Conservation (phyloP, 2,329 filamentous ascomycete species). For the Pseudogymnoascus sp. region DNA sequence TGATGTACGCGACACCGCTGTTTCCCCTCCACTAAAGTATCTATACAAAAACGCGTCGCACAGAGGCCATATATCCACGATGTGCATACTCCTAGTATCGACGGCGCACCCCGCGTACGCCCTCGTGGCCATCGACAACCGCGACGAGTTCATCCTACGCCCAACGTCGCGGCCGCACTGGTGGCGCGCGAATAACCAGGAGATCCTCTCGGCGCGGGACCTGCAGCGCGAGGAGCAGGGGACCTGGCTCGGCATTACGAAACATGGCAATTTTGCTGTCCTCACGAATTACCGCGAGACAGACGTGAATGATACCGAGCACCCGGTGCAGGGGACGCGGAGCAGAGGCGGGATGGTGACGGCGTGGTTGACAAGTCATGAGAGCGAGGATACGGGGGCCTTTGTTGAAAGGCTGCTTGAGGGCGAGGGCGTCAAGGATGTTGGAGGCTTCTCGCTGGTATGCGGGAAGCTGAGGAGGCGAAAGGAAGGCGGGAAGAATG, state of each 20-base stretch:
- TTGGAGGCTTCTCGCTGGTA: slow-evolving; percentile 60
- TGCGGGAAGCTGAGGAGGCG: slow-evolving; percentile 47
- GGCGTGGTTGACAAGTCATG: slow-evolving; percentile 46
- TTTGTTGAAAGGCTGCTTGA: slow-evolving; percentile 46
- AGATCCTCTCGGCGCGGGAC: slow-evolving; percentile 51
- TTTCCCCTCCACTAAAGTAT: neutral
- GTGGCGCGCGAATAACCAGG: slow-evolving; percentile 37
- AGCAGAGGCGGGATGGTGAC: slow-evolving; percentile 58
- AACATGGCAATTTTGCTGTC: slow-evolving; percentile 50
- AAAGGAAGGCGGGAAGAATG: slow-evolving; percentile 12
- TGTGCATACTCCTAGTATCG: slow-evolving; percentile 72
- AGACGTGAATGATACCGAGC: slow-evolving; percentile 37
- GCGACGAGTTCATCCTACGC: slow-evolving; percentile 62
- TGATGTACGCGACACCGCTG: neutral
- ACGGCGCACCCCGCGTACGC: slow-evolving; percentile 69
- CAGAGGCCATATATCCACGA: slow-evolving; percentile 27
- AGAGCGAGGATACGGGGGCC: slow-evolving; percentile 38
- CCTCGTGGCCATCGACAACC: slow-evolving; percentile 68
- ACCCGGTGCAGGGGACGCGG: slow-evolving; percentile 44
- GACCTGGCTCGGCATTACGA: slow-evolving; percentile 58
- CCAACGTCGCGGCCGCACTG: slow-evolving; percentile 56
- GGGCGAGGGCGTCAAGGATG: slow-evolving; percentile 45
- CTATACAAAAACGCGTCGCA: neutral
- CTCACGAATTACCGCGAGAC: slow-evolving; percentile 60
- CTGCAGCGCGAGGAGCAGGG: slow-evolving; percentile 53